Conservation (phyloP, 2,329 filamentous ascomycete species). For the Lecanicillium sp. region DNA sequence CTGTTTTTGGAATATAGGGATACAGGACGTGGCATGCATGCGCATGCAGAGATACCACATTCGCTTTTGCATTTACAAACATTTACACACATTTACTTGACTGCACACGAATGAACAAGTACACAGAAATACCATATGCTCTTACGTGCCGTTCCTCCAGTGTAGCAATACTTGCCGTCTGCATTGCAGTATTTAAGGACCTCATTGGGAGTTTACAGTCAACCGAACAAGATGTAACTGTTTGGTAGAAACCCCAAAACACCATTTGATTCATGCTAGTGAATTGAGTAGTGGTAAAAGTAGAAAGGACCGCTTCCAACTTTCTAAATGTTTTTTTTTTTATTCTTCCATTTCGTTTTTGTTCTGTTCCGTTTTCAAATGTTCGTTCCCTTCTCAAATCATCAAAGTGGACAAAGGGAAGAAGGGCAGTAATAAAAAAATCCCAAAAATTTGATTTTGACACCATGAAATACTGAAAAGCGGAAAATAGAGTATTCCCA, state of each 20-base stretch:
- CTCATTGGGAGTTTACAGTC: no score
- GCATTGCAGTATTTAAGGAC: neutral
- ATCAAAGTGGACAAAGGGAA: constrained; percentile 4
- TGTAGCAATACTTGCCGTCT: no score
- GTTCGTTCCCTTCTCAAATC: neutral
- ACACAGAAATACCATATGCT: no score
- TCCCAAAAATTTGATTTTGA: constrained; percentile 1
- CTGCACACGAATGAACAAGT: no score
- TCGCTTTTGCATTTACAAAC: constrained; percentile 1
- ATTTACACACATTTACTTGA: no score
- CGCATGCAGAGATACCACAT: constrained; percentile 9
- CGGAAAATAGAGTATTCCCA: no score
- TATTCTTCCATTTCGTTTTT: constrained; percentile 4
- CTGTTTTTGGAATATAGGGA: neutral
- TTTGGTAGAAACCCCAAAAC: constrained; percentile 36
- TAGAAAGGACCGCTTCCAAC: constrained; percentile 10
- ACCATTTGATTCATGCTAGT: constrained; percentile 39
- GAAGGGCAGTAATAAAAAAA: constrained; percentile 3
- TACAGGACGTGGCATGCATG: neutral
- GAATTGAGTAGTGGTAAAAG: constrained; percentile 24
- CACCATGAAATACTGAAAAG: no score
- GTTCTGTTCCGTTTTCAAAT: neutral
- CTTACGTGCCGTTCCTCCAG: no score
- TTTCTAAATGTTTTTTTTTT: constrained; percentile 8
- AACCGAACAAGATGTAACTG: no score